These are phyloP conservation scores for Paecilomyces formosus DNA, from an alignment of 2,329 filamentous ascomycete species.

Conservation along the genomic window DNA sequence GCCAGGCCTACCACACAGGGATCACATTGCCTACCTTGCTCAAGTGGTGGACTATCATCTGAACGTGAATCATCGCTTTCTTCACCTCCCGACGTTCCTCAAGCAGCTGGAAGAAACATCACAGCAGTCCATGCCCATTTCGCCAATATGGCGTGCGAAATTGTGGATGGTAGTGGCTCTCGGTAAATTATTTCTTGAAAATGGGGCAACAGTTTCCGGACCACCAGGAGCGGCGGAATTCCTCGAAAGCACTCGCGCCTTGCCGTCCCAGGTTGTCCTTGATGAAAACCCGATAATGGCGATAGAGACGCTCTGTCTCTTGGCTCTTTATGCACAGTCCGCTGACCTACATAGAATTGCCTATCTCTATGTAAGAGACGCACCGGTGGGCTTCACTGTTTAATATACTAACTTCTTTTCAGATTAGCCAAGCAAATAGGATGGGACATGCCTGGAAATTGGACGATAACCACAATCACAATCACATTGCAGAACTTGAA, in stretches of 20 bases:
- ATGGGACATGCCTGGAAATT: background rate
- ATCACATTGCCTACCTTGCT: constrained; percentile 4
- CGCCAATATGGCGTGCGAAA: background rate
- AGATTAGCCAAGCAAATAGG: constrained; percentile 2
- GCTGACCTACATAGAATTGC: constrained; percentile 5
- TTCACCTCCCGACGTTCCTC: background rate
- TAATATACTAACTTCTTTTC: background rate
- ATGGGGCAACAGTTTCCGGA: constrained; percentile 2
- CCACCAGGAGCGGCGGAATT: constrained; percentile 4
- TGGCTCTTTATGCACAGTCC: constrained; percentile 4
- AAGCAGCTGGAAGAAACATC: background rate
- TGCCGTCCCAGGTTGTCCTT: background rate
- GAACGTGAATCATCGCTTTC: constrained; percentile 2
- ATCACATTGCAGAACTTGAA: background rate
- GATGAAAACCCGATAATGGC: background rate
- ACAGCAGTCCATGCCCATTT: background rate
- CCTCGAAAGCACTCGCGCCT: background rate
- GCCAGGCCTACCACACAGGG: background rate
- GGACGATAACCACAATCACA: background rate
- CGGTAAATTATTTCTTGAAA: constrained; percentile 5
- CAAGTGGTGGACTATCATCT: constrained; percentile 4
- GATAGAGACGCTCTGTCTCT: constrained; percentile 1
- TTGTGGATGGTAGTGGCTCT: constrained; percentile 1
- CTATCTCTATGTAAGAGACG: constrained; percentile 4
- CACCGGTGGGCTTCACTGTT: background rate